Evolutionary conservation across 2,329 filamentous ascomycete species (phyloP).

Genomic region (Emmonsia crescens): DNA sequence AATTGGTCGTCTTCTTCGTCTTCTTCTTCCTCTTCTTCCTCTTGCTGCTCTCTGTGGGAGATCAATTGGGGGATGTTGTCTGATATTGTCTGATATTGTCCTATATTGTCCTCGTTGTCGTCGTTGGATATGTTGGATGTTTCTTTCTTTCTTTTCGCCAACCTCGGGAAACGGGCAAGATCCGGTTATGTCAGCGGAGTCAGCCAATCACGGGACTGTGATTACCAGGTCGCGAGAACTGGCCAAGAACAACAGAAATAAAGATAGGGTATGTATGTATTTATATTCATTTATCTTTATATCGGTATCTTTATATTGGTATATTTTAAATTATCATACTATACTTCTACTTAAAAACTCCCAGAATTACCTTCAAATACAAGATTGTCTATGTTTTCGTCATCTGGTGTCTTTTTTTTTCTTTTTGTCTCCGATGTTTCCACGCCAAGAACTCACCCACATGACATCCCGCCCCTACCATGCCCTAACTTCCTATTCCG

Average conservation of each 20-base stretch:
- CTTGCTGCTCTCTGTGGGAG: neutral
- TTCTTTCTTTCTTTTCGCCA: neutral
- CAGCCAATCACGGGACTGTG: constrained; percentile 10
- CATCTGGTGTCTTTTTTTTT: too few species aligned
- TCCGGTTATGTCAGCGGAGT: constrained; percentile 13
- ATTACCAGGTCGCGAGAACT: too few species aligned
- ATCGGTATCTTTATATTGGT: neutral
- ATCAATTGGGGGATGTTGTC: neutral
- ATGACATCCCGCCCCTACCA: neutral
- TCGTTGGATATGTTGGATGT: neutral
- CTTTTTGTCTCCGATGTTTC: too few species aligned
- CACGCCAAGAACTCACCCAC: neutral
- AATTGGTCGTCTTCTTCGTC: neutral
- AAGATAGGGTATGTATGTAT: too few species aligned
- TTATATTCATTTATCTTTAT: too few species aligned
- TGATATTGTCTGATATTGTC: neutral
- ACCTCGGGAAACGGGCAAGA: constrained; percentile 9
- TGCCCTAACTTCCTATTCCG: neutral
- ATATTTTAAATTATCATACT: neutral
- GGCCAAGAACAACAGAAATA: too few species aligned
- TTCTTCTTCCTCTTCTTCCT: neutral
- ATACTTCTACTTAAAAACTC: neutral
- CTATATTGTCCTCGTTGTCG: neutral
- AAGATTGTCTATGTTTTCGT: too few species aligned
- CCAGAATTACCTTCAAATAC: too few species aligned